Base-by-base conservation (phyloP, 2,329 filamentous ascomycete genomes). In the Mycosphaerella arachidis region DNA sequence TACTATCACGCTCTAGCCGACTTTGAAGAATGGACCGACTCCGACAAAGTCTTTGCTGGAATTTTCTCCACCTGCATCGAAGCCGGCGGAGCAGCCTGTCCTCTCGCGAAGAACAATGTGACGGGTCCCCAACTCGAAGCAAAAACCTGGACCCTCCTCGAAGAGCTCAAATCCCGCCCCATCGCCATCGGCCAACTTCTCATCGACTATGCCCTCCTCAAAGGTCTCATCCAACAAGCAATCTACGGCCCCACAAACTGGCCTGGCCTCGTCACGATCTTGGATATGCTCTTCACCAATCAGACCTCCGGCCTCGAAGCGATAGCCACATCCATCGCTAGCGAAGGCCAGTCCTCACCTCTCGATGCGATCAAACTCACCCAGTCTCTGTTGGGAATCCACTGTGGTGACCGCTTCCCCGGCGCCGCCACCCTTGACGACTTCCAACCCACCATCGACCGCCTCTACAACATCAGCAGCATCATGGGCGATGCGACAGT, bases 1-100 rank as follows among this genome's bases (percentile, higher is more conserved):
- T 33, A 52, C 18, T 52, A 52, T 16, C 27, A 52, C 29, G 48
- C 48, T 2, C 29, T 52, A 16, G 48, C 48, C 7, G 33, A 52
- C 48, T 33, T 54, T 53, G 31, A 57, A 45, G 35, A 53, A 30
- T 45, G 55, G 48, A 52, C 55, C 30, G 18, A 53, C 48, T 27
- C 56, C 48, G 56, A 53, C 40, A n/a, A 53, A 31, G 33, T 54
- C 16, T 40, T 54, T 16, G 12, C 31, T 9, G 31, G 20, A 13
- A 53, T 53, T 3, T 53, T 53, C 29, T 33, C 29, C 10, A 18
- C 27, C 16, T 40, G 31, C 24, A 35, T 35, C 12, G 30, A 40
- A 20, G 52, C 52, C 4, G 52, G 30, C 20, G 13, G 10, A 4
- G 35, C 18, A 12, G 10, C n/a, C 18, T 43, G 52, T 24, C 30